These are phyloP conservation scores for Symbiotaphrina buchneri DNA, from an alignment of 495 filamentous ascomycete species.

Conservation along the genomic window DNA sequence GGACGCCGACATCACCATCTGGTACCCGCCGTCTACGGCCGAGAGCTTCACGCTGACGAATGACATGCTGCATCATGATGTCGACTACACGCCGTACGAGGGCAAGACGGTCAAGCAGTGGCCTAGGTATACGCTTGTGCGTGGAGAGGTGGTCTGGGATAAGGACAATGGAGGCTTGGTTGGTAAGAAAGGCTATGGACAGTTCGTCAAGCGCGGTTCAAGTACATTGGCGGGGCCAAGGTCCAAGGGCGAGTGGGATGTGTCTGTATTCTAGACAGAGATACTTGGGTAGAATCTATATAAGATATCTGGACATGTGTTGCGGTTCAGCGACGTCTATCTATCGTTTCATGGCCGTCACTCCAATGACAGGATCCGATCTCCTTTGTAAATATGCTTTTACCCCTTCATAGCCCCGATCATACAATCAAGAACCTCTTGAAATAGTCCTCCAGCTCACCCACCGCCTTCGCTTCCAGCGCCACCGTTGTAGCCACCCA, in stretches of 20 bases:
- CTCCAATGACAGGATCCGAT: too few relatives aligned
- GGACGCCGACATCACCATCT: slow-evolving; percentile 28
- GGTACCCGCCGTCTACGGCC: slow-evolving; percentile 22
- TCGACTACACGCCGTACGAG: slow-evolving; percentile 40
- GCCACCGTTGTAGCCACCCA: slow-evolving; percentile 59
- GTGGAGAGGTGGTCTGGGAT: slow-evolving; percentile 32
- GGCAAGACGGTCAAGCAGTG: slow-evolving; percentile 29
- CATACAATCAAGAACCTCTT: too few relatives aligned
- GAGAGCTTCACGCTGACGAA: slow-evolving; percentile 21
- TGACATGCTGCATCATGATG: slow-evolving; percentile 30
- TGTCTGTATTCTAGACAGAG: too few relatives aligned
- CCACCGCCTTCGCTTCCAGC: slow-evolving; percentile 53
- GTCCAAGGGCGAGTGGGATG: too few relatives aligned
- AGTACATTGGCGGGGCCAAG: too few relatives aligned
- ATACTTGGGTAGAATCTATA: too few relatives aligned
- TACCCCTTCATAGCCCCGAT: too few relatives aligned
- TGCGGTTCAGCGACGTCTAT: too few relatives aligned
- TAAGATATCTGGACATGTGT: too few relatives aligned
- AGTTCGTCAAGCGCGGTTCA: slow-evolving; percentile 11
- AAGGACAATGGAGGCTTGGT: slow-evolving; percentile 8
- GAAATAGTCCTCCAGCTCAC: slow-evolving; percentile 71
- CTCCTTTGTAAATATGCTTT: too few relatives aligned
- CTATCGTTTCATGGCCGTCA: too few relatives aligned
- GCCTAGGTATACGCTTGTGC: slow-evolving; percentile 35
- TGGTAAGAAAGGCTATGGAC: slow-evolving; percentile 9